A percentile compares a stretch with the other conserved stretches of the same genome.
Conservation (phyloP, 345 rosid species). For the Clarkia xantiana region DNA sequence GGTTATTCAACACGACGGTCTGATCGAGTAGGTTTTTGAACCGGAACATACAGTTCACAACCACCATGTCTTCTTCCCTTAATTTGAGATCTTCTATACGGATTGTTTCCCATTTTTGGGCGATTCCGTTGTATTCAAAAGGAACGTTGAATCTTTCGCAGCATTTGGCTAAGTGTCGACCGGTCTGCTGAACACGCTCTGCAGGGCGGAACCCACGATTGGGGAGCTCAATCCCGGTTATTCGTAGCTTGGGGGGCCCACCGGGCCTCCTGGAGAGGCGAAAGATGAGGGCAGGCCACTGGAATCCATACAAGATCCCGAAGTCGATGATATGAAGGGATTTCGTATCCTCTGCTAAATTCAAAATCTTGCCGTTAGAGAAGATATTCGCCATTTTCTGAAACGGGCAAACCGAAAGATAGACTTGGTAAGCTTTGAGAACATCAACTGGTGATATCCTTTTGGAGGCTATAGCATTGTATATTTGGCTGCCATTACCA, state of each 20-base stretch:
- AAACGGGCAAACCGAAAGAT: constrained; percentile 43
- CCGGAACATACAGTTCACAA: constrained; percentile 48
- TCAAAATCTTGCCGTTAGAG: constrained; percentile 38
- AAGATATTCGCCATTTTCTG: constrained; percentile 39
- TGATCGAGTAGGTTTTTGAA: constrained; percentile 57
- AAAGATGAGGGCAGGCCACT: constrained; percentile 65
- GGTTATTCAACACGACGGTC: constrained; percentile 38
- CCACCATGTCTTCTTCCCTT: constrained; percentile 31
- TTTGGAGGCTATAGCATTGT: constrained; percentile 25
- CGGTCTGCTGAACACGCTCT: constrained; percentile 54
- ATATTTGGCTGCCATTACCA: constrained; percentile 44
- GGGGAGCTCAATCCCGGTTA: constrained; percentile 78
- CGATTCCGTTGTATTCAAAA: constrained; percentile 59
- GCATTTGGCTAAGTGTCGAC: constrained; percentile 51
- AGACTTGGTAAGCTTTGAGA: constrained; percentile 48
- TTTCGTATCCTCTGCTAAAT: constrained; percentile 28
- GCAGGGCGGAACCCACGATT: constrained; percentile 67
- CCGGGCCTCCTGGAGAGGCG: constrained; percentile 35
- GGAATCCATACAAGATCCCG: constrained; percentile 68
- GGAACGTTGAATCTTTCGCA: constrained; percentile 52
- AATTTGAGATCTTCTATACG: constrained; percentile 43
- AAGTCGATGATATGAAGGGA: constrained; percentile 62
- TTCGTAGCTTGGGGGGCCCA: constrained; percentile 69
- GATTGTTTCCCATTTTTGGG: constrained; percentile 68
- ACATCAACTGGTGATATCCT: constrained; percentile 40